Evolutionary conservation across 176 grass and related monocot species (phyloP).

Genomic region (Juncus effusus): DNA sequence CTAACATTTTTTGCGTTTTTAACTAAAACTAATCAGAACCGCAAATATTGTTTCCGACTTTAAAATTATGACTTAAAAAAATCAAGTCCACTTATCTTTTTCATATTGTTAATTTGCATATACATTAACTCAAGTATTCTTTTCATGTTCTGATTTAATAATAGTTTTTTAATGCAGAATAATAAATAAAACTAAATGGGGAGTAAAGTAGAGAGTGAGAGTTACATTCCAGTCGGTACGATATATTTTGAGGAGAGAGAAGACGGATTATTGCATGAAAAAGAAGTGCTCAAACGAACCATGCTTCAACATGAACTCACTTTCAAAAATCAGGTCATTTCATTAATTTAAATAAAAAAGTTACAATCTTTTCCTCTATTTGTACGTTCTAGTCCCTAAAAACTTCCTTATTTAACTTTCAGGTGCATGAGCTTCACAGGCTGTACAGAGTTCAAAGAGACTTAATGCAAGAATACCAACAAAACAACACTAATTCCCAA

Average conservation of each 20-base stretch:
- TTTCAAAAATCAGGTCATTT: slow-evolving; percentile 64
- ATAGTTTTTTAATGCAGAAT: slow-evolving; percentile 24
- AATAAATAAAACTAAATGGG: slow-evolving; percentile 45
- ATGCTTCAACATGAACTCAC: slow-evolving; percentile 92
- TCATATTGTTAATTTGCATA: too few species aligned
- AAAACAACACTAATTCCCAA: slow-evolving; percentile 51
- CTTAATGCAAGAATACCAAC: slow-evolving; percentile 56
- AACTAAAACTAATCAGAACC: too few species aligned
- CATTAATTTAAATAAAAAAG: too few species aligned
- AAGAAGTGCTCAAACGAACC: slow-evolving; percentile 65
- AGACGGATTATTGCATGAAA: slow-evolving; percentile 34
- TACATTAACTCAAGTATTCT: too few species aligned
- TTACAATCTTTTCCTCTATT: neutral
- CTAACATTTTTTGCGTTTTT: too few species aligned
- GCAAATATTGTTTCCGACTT: too few species aligned
- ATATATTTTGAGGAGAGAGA: slow-evolving; percentile 50
- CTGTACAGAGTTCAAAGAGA: slow-evolving; percentile 86
- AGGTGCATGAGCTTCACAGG: slow-evolving; percentile 98
- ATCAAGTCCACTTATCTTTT: too few species aligned
- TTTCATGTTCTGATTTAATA: too few species aligned
- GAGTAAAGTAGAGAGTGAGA: slow-evolving; percentile 57
- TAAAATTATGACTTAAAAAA: too few species aligned
- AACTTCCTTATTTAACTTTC: slow-evolving; percentile 23
- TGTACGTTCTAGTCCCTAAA: slow-evolving; percentile 8
- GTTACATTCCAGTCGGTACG: slow-evolving; percentile 48